Conservation (phyloP, 2,329 filamentous ascomycete genomes). For the Gyromitra esculenta region DNA sequence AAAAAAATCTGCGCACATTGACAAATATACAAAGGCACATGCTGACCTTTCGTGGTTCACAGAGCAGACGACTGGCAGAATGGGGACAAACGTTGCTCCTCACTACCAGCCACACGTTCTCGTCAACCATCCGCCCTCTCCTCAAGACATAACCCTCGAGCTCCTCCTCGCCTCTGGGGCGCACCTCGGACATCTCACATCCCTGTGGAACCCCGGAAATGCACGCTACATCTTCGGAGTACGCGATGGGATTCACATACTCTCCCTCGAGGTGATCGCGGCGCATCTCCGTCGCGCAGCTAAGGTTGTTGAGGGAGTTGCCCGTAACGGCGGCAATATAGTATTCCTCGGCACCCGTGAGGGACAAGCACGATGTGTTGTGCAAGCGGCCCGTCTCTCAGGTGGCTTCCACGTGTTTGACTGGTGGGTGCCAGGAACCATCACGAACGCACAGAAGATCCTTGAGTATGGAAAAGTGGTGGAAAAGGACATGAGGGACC, state of each 20-base stretch:
- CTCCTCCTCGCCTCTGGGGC: constrained; percentile 86
- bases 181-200: constrained; percentile 89
- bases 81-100: constrained; percentile 59
- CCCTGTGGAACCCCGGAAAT: constrained; percentile 94
- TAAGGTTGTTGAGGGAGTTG: constrained; percentile 88
- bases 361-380: constrained; percentile 82
- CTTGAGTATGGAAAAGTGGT: constrained; percentile 74
- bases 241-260: constrained; percentile 88
- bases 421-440: constrained; percentile 88
- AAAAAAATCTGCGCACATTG: background rate
- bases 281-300: constrained; percentile 90
- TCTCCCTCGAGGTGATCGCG: constrained; percentile 87
- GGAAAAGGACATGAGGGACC: constrained; percentile 80
- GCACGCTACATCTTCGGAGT: constrained; percentile 93
- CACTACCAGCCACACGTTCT: constrained; percentile 74
- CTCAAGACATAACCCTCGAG: constrained; percentile 86
- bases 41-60: constrained; percentile 5
- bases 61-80: constrained; percentile 53
- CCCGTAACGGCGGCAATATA: constrained; percentile 81
- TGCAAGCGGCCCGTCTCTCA: constrained; percentile 80
- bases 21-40: constrained; percentile 6
- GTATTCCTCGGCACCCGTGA: constrained; percentile 88
- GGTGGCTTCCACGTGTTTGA: constrained; percentile 88
- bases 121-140: constrained; percentile 75
- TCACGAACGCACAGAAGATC: constrained; percentile 93